Base-by-base conservation (phyloP, 2,329 filamentous ascomycete genomes). In the Paecilomyces sp. region DNA sequence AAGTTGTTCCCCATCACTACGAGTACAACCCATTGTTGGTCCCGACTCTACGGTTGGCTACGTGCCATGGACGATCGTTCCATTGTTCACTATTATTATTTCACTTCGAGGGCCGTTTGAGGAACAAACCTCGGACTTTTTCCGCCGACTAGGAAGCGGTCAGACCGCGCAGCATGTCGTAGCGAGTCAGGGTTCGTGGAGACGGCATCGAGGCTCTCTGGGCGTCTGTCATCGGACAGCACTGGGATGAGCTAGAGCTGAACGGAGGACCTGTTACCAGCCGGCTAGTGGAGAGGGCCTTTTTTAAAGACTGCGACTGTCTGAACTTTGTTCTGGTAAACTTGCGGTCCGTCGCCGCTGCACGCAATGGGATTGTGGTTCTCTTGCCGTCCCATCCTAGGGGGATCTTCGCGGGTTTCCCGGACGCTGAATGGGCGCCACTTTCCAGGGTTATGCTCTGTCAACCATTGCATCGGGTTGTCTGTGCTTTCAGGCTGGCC, bases 291-390 rank as follows among this genome's bases (percentile, higher is more conserved):
- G 36, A 47, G 36, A 47, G 36, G n/a, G 36, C 15, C 36, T 47
- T 47, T n/a, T 47, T 47, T 22, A 47, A 47, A 47, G 36, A 47
- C 36, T 47, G 36, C 36, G n/a, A 33, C 31, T 33, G 36, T 47
- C 36, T 8, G 15, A 47, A 47, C 36, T n/a, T 47, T 47, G 36
- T 18, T 47, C 36, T 2, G 34, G 36, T 47, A 47, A 47, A 47
- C 36, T 55, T 64, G 59, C 61, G 61, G 59, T 50, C 54, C 58
- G 61, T 58, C 62, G 58, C 62, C 60, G 63, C 60, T 62, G 62
- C 62, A 64, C 58, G 63, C 62, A 64, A 65, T 62, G 56, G 58
- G 47, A 61, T 60, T 47, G 36, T 47, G 36, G 36, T 47, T 47
- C 36, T 47, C 36, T 47, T 47, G 24, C 52, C 24, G 52, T 31